Conservation (phyloP, 2,329 filamentous ascomycete species). For the Talaromyces sp. region DNA sequence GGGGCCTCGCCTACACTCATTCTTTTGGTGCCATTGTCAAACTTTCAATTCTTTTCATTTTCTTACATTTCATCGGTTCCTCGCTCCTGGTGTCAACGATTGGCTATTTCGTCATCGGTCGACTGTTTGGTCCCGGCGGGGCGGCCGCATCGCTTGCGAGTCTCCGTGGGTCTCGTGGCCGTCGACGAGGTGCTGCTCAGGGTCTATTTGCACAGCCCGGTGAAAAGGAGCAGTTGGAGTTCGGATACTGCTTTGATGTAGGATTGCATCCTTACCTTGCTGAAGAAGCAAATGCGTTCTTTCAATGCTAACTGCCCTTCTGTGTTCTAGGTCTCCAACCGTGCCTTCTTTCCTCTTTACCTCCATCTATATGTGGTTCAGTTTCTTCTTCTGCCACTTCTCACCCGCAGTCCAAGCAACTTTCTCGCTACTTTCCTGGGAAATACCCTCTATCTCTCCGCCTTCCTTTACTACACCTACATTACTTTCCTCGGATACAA, state of each 20-base stretch:
- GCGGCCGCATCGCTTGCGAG: constrained; percentile 49
- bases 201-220: constrained; percentile 62
- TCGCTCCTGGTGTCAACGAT: constrained; percentile 63
- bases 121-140: constrained; percentile 61
- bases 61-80: constrained; percentile 63
- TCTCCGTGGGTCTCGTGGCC: constrained; percentile 47
- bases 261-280: constrained; percentile 21
- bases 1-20: constrained; percentile 61
- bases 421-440: constrained; percentile 59
- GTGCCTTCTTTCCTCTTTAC: constrained; percentile 69
- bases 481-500: constrained; percentile 72
- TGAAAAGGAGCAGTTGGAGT: constrained; percentile 64
- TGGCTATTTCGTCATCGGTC: constrained; percentile 67
- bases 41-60: constrained; percentile 53
- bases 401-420: constrained; percentile 46
- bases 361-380: constrained; percentile 68
- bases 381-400: constrained; percentile 66
- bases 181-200: constrained; percentile 52
- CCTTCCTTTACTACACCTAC: constrained; percentile 67
- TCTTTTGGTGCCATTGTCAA: constrained; percentile 51
- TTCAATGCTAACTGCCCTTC: not conserved
- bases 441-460: constrained; percentile 68
- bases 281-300: not conserved
- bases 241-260: constrained; percentile 73
- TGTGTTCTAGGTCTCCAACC: constrained; percentile 57